These are phyloP conservation scores for Colletotrichum incanum DNA, from an alignment of 2,329 filamentous ascomycete genomes.

Conservation along the genomic window DNA sequence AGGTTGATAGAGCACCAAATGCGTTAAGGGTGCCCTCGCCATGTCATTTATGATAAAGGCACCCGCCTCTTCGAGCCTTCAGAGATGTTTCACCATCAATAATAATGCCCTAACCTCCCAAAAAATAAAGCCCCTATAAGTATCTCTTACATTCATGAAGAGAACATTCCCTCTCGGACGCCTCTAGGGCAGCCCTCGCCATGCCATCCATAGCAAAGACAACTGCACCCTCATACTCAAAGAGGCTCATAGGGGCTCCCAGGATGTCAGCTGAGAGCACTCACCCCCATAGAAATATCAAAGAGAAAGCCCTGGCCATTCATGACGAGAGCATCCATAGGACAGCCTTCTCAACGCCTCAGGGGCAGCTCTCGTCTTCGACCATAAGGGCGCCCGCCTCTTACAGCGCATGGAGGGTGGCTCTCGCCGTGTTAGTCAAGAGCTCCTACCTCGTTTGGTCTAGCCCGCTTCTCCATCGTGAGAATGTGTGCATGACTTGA, in stretches of 20 bases:
- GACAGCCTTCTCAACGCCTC: neutral
- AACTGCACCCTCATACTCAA: neutral
- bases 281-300: neutral
- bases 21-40: too few species aligned
- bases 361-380: neutral
- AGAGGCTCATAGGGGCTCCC: neutral
- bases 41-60: neutral
- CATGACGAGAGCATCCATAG: too few species aligned
- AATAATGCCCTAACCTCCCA: neutral
- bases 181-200: neutral
- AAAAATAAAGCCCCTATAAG: neutral
- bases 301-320: neutral
- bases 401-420: neutral
- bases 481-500: neutral
- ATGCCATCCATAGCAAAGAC: neutral
- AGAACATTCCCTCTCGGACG: too few species aligned
- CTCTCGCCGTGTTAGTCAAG: constrained; percentile 3
- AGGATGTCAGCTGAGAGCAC: neutral
- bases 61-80: neutral
- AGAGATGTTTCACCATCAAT: neutral
- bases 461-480: neutral
- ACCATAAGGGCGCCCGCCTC: neutral
- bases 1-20: neutral
- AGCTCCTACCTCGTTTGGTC: constrained; percentile 9
- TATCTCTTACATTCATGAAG: neutral